Percentiles rank a stretch among this genome's conserved stretches.
Conservation (phyloP, 2,329 filamentous ascomycete species). For the Tolypocladium sp. region DNA sequence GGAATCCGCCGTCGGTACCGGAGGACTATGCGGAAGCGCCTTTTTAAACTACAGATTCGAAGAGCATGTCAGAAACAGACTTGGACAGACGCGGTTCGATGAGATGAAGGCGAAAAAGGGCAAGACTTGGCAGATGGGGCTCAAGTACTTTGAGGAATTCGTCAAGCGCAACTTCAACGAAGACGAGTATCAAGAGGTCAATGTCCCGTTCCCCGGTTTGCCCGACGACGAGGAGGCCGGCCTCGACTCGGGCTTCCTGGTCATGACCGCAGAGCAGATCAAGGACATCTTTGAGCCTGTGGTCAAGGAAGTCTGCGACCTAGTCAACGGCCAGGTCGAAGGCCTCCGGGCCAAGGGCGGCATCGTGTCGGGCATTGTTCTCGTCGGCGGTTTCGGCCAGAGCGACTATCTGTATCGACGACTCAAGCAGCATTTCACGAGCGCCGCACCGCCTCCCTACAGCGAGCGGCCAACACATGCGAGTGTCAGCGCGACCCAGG, state of each 20-base stretch:
- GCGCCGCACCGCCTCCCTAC: constrained; percentile 50
- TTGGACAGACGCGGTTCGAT: constrained; percentile 59
- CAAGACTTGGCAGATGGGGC: constrained; percentile 72
- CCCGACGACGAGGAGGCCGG: constrained; percentile 68
- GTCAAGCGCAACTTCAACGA: constrained; percentile 79
- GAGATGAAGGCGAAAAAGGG: constrained; percentile 70
- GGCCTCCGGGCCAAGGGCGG: constrained; percentile 51
- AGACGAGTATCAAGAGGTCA: constrained; percentile 67
- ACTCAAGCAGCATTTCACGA: constrained; percentile 60
- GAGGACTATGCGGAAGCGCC: constrained; percentile 67
- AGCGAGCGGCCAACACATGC: constrained; percentile 63
- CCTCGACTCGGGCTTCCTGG: constrained; percentile 66
- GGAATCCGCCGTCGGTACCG: constrained; percentile 71
- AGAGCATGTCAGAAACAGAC: constrained; percentile 60
- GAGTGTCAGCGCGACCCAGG: constrained; percentile 33
- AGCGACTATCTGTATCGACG: constrained; percentile 66
- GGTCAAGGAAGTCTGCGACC: constrained; percentile 58
- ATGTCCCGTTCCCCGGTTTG: constrained; percentile 70
- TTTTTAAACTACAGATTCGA: constrained; percentile 77
- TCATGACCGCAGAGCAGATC: constrained; percentile 60
- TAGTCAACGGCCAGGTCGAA: constrained; percentile 59
- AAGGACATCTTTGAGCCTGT: constrained; percentile 70
- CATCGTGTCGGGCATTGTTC: constrained; percentile 63
- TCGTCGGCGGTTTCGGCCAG: constrained; percentile 76
- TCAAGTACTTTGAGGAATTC: constrained; percentile 76